Conservation (phyloP, 371 early-diverging fungal genomes). For the Haplosporangium sp. region DNA sequence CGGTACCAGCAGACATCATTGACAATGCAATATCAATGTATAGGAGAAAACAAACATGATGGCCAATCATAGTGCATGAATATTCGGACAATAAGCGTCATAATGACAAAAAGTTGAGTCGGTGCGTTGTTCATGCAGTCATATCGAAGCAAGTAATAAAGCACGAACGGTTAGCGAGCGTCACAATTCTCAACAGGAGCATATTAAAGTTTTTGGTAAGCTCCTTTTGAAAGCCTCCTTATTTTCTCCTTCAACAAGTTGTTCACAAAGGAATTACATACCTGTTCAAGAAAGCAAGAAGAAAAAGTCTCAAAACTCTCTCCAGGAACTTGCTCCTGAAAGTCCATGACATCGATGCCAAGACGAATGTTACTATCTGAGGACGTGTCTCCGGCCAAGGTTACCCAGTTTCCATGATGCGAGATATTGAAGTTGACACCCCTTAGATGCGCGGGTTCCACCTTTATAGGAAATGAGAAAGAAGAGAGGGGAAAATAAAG, state of each 20-base stretch:
- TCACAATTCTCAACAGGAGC: not conserved
- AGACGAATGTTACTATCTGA: constrained; percentile 24
- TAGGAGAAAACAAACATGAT: not conserved
- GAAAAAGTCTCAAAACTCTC: constrained; percentile 43
- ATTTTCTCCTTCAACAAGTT: not conserved
- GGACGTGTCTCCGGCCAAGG: constrained; percentile 44
- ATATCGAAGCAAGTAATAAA: constrained; percentile 1
- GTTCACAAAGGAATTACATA: not conserved
- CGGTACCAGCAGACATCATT: not conserved
- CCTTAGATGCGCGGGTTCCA: constrained; percentile 29
- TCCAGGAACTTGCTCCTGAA: constrained; percentile 42
- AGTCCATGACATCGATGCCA: constrained; percentile 52
- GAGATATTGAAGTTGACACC: constrained; percentile 46
- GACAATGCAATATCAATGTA: not conserved
- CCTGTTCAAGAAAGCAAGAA: constrained; percentile 45
- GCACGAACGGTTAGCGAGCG: not conserved
- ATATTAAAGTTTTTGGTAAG: not conserved
- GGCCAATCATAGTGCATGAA: not conserved
- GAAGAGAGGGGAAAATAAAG: not conserved
- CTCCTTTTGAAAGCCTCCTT: not conserved
- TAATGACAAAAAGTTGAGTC: not conserved
- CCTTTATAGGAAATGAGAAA: constrained; percentile 6
- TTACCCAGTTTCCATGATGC: constrained; percentile 52
- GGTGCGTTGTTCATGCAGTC: not conserved
- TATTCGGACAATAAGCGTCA: not conserved